Evolutionary conservation across 108 stramenopile species (phyloP).

Genomic region (Chaetoceros muelleri): DNA sequence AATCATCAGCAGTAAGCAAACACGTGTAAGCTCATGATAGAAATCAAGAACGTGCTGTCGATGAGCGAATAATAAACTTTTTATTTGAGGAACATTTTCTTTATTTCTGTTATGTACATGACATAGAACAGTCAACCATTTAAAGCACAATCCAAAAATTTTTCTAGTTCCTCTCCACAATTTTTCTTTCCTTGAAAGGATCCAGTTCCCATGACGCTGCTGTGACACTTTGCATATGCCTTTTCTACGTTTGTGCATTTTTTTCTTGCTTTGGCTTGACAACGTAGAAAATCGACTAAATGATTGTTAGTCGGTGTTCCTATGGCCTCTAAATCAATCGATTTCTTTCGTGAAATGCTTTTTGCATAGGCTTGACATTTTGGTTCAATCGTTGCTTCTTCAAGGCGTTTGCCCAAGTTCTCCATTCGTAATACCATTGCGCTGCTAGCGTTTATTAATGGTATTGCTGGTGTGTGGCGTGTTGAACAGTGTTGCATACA

Average conservation of each 20-base stretch:
- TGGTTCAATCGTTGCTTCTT: too few species aligned
- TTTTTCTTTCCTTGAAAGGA: slow-evolving; percentile 18
- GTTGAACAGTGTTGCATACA: too few species aligned
- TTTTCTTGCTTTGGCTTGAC: slow-evolving; percentile 7
- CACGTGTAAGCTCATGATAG: background rate
- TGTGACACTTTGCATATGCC: slow-evolving; percentile 15
- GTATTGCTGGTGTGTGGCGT: too few species aligned
- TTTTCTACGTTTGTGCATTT: slow-evolving; percentile 14
- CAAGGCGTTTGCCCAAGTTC: too few species aligned
- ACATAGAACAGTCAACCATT: background rate
- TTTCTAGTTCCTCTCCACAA: slow-evolving; percentile 17
- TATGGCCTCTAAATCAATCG: slow-evolving; percentile 17
- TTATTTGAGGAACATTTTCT: background rate
- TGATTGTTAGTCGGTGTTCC: slow-evolving; percentile 14
- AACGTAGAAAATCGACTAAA: slow-evolving; percentile 15
- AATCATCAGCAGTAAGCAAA: too few species aligned
- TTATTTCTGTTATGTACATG: background rate
- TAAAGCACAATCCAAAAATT: slow-evolving; percentile 12
- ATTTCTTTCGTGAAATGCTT: slow-evolving; percentile 1
- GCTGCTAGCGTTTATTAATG: too few species aligned
- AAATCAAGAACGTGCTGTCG: background rate
- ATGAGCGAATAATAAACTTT: background rate
- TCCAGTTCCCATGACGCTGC: slow-evolving; percentile 21
- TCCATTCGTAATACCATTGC: too few species aligned
- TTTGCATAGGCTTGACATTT: background rate